phyloP scores from a whole-genome alignment of 140 eudicot species.

The Bidens hawaiensis region DNA sequence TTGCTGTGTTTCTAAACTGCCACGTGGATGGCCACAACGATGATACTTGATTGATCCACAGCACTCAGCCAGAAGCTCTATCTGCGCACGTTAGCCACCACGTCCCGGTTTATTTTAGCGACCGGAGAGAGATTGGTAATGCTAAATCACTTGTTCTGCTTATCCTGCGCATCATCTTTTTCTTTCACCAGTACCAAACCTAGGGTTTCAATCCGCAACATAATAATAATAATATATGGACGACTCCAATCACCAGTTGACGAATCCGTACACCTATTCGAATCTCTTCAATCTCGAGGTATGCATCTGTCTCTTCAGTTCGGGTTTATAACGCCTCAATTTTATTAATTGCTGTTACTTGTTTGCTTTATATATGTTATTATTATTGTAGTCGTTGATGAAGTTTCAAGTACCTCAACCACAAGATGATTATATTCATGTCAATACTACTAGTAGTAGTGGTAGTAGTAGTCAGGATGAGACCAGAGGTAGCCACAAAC shows the following conservation, averaged over 20 bases:
- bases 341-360: not conserved
- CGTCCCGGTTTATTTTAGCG: no score
- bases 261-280: conserved; percentile 39
- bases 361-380: not conserved
- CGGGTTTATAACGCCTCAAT: not conserved
- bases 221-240: no score
- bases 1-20: no score
- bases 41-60: no score
- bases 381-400: conserved; percentile 41
- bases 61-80: no score
- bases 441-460: no score
- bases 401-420: conserved; percentile 72
- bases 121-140: no score
- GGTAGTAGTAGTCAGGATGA: conserved; percentile 93
- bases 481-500: conserved; percentile 56
- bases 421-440: conserved; percentile 75
- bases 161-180: no score
- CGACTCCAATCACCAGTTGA: conserved; percentile 47
- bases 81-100: no score
- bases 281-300: conserved; percentile 91
- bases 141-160: no score
- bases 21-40: no score
- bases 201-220: conserved; percentile 20
- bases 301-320: conserved; percentile 5
- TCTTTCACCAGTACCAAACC: no score